phyloP scores from a whole-genome alignment of 352 stramenopile species.

The Pythium vanterpoolii region DNA sequence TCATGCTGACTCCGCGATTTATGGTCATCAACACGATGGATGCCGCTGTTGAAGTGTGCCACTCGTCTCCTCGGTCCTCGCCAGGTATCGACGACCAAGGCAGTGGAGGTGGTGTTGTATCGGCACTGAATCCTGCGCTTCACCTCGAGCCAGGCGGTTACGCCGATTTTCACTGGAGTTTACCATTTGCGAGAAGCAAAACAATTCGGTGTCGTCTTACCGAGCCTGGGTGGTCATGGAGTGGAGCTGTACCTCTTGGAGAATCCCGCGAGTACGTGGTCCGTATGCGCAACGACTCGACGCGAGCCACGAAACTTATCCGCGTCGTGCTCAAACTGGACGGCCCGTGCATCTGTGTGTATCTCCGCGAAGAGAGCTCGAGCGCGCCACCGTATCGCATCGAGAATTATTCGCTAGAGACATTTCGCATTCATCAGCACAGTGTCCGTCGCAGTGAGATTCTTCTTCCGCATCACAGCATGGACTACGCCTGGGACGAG shows the following conservation, averaged over 20 bases:
- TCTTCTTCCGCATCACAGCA: conserved; percentile 79
- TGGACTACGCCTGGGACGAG: conserved; percentile 88
- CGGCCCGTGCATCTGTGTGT: conserved; percentile 72
- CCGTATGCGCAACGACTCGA: conserved; percentile 80
- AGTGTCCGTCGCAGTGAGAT: conserved; percentile 82
- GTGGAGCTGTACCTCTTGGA: conserved; percentile 66
- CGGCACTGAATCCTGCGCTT: conserved; percentile 62
- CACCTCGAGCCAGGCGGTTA: conserved; percentile 69
- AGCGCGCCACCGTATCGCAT: conserved; percentile 81
- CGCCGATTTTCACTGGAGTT: conserved; percentile 83
- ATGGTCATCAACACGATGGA: conserved; percentile 82
- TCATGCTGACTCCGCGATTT: conserved; percentile 83
- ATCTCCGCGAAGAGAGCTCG: conserved; percentile 74
- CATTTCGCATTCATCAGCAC: conserved; percentile 80
- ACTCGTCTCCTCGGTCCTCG: conserved; percentile 64
- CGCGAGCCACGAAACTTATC: conserved; percentile 72
- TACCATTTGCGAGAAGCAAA: conserved; percentile 61
- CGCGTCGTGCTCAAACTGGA: conserved; percentile 79
- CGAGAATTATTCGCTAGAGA: conserved; percentile 89
- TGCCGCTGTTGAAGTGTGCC: conserved; percentile 68
- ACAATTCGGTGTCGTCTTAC: conserved; percentile 77
- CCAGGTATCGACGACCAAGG: conserved; percentile 26
- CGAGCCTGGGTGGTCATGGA: conserved; percentile 82
- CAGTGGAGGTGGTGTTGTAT: conserved; percentile 37
- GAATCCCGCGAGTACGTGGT: conserved; percentile 82